phyloP scores from a whole-genome alignment of 2,329 filamentous ascomycete genomes.

The Magnaporthiopsis incrustans region DNA sequence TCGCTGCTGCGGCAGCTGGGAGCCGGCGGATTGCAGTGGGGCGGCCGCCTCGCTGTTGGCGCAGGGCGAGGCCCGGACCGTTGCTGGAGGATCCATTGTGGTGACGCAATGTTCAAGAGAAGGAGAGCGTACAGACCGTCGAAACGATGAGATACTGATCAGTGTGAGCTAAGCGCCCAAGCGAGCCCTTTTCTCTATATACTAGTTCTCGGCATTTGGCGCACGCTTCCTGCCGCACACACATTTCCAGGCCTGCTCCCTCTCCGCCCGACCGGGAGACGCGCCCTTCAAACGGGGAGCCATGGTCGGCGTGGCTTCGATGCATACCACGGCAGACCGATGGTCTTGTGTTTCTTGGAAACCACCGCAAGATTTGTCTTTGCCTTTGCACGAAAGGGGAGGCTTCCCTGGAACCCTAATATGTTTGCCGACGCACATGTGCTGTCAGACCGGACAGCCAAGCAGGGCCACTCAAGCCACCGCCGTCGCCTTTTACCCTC shows the following conservation, averaged over 20 bases:
- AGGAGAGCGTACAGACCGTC: neutral
- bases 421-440: neutral
- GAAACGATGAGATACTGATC: neutral
- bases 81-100: neutral
- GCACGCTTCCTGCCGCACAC: neutral
- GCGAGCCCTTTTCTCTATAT: neutral
- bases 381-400: neutral
- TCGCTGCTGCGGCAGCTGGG: neutral
- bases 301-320: neutral
- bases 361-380: neutral
- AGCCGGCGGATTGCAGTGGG: neutral
- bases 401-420: neutral
- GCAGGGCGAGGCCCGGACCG: too few relatives aligned
- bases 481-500: neutral
- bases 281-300: neutral
- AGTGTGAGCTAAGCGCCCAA: neutral
- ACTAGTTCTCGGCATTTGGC: neutral
- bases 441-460: neutral
- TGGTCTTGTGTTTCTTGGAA: neutral
- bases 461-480: too few relatives aligned
- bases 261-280: neutral
- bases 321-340: neutral
- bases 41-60: neutral
- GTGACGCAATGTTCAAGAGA: neutral
- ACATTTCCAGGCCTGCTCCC: neutral